These are phyloP conservation scores for Athelia sp. DNA, from an alignment of 1,284 basidiomycete species.

Conservation along the genomic window DNA sequence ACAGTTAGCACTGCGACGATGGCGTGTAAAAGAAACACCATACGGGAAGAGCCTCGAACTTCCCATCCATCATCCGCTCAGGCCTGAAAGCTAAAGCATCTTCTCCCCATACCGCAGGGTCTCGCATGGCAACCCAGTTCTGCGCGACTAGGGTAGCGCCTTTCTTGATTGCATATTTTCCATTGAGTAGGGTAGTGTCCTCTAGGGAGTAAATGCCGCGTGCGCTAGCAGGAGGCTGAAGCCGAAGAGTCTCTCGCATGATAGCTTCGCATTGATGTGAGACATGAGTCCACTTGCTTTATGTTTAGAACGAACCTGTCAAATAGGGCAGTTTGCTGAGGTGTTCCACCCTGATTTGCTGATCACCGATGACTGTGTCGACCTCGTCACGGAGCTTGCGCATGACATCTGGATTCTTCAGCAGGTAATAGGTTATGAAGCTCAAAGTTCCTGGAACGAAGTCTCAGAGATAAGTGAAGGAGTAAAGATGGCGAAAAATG, in stretches of 20 bases:
- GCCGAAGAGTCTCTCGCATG: slow-evolving; percentile 42
- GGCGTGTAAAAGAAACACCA: slow-evolving; percentile 2
- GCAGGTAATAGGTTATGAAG: slow-evolving; percentile 37
- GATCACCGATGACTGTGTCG: slow-evolving; percentile 36
- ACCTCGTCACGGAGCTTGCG: slow-evolving; percentile 41
- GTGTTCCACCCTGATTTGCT: slow-evolving; percentile 32
- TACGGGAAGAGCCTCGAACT: slow-evolving; percentile 39
- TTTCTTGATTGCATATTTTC: slow-evolving; percentile 36
- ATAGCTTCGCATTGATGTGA: slow-evolving; percentile 25
- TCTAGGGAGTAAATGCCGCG: slow-evolving; percentile 29
- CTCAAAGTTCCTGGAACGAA: slow-evolving; percentile 26
- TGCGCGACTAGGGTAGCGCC: slow-evolving; percentile 27
- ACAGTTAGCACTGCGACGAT: neutral
- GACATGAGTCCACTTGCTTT: neutral
- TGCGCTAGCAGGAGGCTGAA: slow-evolving; percentile 36
- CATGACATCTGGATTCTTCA: slow-evolving; percentile 39
- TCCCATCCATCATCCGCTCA: slow-evolving; percentile 44
- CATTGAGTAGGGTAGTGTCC: slow-evolving; percentile 34
- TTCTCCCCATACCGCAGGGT: slow-evolving; percentile 44
- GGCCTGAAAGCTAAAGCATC: slow-evolving; percentile 40
- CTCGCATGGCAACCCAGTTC: slow-evolving; percentile 31
- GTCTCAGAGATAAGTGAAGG: neutral
- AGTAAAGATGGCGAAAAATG: no score
- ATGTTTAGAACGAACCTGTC: slow-evolving; percentile 20
- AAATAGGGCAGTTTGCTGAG: slow-evolving; percentile 39